Base-by-base conservation (phyloP, 2,329 filamentous ascomycete species). In the Drechslerella coelobrocha region DNA sequence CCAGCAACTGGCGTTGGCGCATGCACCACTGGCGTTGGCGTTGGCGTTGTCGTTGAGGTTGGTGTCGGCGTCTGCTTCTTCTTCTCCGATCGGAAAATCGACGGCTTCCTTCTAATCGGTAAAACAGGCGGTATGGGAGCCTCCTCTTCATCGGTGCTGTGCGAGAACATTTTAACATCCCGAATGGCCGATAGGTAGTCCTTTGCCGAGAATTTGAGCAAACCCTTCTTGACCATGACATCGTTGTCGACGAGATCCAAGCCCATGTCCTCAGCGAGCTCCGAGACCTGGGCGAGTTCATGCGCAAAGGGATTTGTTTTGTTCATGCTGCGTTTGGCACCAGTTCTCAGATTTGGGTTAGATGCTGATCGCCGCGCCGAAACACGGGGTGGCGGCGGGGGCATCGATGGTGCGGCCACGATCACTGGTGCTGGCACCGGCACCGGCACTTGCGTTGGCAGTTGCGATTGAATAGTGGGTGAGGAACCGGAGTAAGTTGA, bases 231-330 rank as follows among this genome's bases (percentile, higher is more conserved):
- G 68, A 84, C 79, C 77, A 97, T 85, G 68, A 88, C 85, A 74
- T 85, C 82, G 76, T 90, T 84, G 47, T 92, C 88, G n/a, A 84
- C 83, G 68, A 84, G 78, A 72, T 83, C 77, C 17, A 74, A 80
- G 37, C 86, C 83, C 63, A 74, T 73, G 79, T 97, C 92, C 80
- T 97, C 94, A 0, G 89, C 93, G 14, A 97, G 85, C 79, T 97
- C 94, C 57, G 92, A 91, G 23, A 97, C 90, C 79, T 97, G 89
- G 62, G 91, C 91, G 57, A 97, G 82, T 79, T 99, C 94, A 54
- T 89, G 88, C 57, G 91, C 91, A 76, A 97, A 97, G 0, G 93
- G 93, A 78, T 94, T 86, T 26, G 82, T 79, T 8, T 77, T 77
- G 63, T 77, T 52, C 77, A 75, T 74, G 17, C 74, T 72, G 54